Percentiles rank a stretch among this genome's conserved stretches.
Conservation (phyloP, 805 yeast species). For the Candida insectalens region DNA sequence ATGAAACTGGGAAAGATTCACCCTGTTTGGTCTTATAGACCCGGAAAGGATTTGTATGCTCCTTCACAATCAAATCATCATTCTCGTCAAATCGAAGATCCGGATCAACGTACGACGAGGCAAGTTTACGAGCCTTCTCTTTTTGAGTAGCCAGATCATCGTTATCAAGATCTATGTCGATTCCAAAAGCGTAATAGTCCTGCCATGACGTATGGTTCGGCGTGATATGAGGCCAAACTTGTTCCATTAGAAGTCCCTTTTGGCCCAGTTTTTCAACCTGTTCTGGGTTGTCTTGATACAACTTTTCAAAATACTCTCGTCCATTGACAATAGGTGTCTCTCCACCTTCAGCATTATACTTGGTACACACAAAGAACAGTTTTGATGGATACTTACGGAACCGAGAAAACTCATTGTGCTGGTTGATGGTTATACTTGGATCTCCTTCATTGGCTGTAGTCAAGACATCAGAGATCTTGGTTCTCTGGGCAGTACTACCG, state of each 20-base stretch:
- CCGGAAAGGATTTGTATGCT: slow-evolving; percentile 17
- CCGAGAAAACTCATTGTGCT: slow-evolving; percentile 26
- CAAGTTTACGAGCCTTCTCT: slow-evolving; percentile 17
- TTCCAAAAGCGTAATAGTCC: slow-evolving; percentile 23
- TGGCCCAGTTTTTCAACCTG: slow-evolving; percentile 14
- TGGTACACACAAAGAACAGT: slow-evolving; percentile 16
- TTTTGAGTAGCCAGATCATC: slow-evolving; percentile 19
- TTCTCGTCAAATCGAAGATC: slow-evolving; percentile 19
- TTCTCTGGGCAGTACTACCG: slow-evolving; percentile 21
- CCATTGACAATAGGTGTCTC: slow-evolving; percentile 2
- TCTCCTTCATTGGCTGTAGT: slow-evolving; percentile 26
- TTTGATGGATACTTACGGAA: slow-evolving; percentile 21
- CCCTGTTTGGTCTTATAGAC: slow-evolving; percentile 6
- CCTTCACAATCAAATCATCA: slow-evolving; percentile 19
- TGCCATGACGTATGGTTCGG: slow-evolving; percentile 17
- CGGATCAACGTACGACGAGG: slow-evolving; percentile 15
- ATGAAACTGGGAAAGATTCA: slow-evolving; percentile 11
- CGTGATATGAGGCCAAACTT: slow-evolving; percentile 18
- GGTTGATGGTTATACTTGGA: slow-evolving; percentile 14
- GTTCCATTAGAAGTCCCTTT: slow-evolving; percentile 18
- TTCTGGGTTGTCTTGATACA: slow-evolving; percentile 14
- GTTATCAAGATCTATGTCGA: slow-evolving; percentile 11
- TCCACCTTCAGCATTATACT: slow-evolving; percentile 21
- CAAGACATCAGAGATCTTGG: slow-evolving; percentile 8
- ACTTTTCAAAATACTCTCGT: slow-evolving; percentile 16